A percentile compares a stretch with the other conserved stretches of the same genome.
These are phyloP conservation scores for Terana coerulea DNA, from an alignment of 768 basidiomycete species.

Conservation along the genomic window DNA sequence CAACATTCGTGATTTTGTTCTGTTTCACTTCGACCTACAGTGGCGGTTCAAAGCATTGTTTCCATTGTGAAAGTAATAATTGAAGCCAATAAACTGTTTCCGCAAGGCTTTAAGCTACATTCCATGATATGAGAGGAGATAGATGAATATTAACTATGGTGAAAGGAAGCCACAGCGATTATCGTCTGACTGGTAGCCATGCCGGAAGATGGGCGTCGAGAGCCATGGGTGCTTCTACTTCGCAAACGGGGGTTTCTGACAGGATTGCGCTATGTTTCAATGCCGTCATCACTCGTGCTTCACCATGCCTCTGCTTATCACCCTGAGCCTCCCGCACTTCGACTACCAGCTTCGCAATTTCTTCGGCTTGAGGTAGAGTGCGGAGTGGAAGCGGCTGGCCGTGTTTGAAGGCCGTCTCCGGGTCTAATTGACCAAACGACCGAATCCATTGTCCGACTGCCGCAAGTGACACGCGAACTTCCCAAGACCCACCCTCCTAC, in stretches of 20 bases:
- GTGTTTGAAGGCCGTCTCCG: constrained; percentile 38
- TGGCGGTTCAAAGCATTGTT: too few species aligned
- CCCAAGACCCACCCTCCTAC: constrained; percentile 60
- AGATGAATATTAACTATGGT: too few species aligned
- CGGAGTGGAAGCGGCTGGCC: constrained; percentile 38
- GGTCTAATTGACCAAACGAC: constrained; percentile 43
- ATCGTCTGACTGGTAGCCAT: constrained; percentile 27
- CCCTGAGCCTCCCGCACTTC: constrained; percentile 25
- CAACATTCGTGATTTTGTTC: too few species aligned
- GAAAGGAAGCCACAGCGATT: too few species aligned
- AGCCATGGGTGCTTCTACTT: constrained; percentile 34
- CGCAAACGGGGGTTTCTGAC: constrained; percentile 37
- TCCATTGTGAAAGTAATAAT: too few species aligned
- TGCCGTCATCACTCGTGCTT: constrained; percentile 31
- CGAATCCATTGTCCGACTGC: constrained; percentile 55
- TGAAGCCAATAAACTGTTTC: too few species aligned
- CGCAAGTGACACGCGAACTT: constrained; percentile 56
- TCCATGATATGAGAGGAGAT: too few species aligned
- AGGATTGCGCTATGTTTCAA: constrained; percentile 44
- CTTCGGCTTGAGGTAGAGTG: constrained; percentile 29
- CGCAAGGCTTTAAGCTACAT: too few species aligned
- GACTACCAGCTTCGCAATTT: constrained; percentile 33
- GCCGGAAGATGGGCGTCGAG: constrained; percentile 27
- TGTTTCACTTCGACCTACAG: too few species aligned
- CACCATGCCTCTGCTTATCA: constrained; percentile 6